These are phyloP conservation scores for Pulveroboletus sp. DNA, from an alignment of 768 basidiomycete species.

Conservation along the genomic window DNA sequence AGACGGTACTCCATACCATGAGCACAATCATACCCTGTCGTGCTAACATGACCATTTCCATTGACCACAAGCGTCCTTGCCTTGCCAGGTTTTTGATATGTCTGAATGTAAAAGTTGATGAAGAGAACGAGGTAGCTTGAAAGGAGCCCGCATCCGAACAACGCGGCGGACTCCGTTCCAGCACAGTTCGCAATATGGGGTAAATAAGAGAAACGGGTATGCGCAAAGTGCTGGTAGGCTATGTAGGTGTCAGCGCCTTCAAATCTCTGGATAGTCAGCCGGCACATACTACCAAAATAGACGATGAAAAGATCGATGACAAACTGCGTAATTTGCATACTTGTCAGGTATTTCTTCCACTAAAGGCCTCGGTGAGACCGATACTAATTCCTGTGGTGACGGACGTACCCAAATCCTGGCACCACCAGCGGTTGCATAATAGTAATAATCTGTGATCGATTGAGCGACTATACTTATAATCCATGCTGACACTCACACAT, in stretches of 20 bases:
- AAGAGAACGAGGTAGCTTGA: constrained; percentile 91
- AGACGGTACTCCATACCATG: not conserved
- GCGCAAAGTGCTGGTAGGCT: constrained; percentile 82
- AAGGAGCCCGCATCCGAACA: constrained; percentile 85
- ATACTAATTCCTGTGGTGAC: not conserved
- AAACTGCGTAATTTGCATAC: constrained; percentile 96
- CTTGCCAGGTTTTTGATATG: constrained; percentile 64
- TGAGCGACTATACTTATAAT: not conserved
- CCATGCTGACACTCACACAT: constrained; percentile 72
- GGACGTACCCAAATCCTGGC: constrained; percentile 86
- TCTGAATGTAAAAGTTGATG: constrained; percentile 90
- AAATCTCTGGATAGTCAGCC: not conserved
- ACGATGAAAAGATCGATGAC: constrained; percentile 85
- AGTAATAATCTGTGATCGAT: constrained; percentile 81
- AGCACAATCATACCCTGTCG: constrained; percentile 25
- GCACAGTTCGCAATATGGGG: constrained; percentile 81
- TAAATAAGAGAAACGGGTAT: constrained; percentile 53
- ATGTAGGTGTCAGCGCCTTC: constrained; percentile 4
- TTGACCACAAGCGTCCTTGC: constrained; percentile 32
- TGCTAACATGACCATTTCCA: constrained; percentile 43
- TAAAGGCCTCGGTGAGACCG: constrained; percentile 26
- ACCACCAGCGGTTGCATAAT: constrained; percentile 96
- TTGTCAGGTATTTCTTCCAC: constrained; percentile 99
- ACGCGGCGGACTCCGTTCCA: constrained; percentile 81
- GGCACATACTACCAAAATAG: constrained; percentile 87